A percentile compares a stretch with the other conserved stretches of the same genome.
phyloP scores from a whole-genome alignment of 202 grass and related monocot genomes.

The Brachypodium distachyon region DNA sequence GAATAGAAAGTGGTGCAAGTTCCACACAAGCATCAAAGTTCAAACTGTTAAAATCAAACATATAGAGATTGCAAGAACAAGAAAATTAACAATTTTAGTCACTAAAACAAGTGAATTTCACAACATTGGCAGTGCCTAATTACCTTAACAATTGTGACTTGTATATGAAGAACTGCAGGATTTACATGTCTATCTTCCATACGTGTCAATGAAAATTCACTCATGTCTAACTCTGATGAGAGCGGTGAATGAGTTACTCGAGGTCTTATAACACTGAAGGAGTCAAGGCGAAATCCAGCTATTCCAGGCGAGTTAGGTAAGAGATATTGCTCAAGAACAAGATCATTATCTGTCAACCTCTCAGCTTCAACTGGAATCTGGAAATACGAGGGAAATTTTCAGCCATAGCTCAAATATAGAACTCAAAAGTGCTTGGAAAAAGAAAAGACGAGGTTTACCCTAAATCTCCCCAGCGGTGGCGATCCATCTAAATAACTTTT shows the following conservation, averaged over 20 bases:
- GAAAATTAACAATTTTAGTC: constrained; percentile 2
- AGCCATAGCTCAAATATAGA: constrained; percentile 20
- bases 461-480: constrained; percentile 70
- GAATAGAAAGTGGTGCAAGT: background rate
- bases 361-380: constrained; percentile 85
- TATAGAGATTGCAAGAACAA: background rate
- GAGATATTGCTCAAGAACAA: constrained; percentile 81
- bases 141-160: constrained; percentile 89
- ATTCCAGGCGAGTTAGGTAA: constrained; percentile 70
- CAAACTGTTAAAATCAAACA: constrained; percentile 4
- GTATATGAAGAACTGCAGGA: constrained; percentile 70
- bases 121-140: constrained; percentile 4
- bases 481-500: constrained; percentile 70
- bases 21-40: background rate
- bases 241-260: constrained; percentile 80
- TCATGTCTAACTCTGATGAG: constrained; percentile 32
- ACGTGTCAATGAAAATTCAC: constrained; percentile 47
- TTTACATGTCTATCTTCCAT: constrained; percentile 74
- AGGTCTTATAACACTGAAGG: constrained; percentile 74
- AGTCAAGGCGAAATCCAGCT: constrained; percentile 94
- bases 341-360: constrained; percentile 74
- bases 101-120: background rate
- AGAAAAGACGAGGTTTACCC: constrained; percentile 45
- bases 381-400: constrained; percentile 21
- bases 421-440: constrained; percentile 1